These are phyloP conservation scores for Nicotiana undulata DNA, from an alignment of 257 asterid species.

Conservation along the genomic window DNA sequence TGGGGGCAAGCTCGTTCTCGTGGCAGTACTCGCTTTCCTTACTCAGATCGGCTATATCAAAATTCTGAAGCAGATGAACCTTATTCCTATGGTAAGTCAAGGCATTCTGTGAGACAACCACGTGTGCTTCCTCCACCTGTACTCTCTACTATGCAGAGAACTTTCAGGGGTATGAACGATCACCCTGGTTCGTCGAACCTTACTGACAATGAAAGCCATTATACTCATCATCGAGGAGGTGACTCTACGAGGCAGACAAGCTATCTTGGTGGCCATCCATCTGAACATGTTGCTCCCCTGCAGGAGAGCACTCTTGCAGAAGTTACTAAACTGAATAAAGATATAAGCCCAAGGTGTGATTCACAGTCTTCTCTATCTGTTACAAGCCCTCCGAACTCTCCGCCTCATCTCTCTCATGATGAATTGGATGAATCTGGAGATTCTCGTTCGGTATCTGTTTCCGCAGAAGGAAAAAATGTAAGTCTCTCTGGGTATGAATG, in stretches of 20 bases:
- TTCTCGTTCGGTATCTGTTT: conserved; percentile 45
- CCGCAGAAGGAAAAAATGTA: conserved; percentile 35
- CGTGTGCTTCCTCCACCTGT: conserved; percentile 93
- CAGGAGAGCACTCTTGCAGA: conserved; percentile 35
- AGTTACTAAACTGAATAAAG: conserved; percentile 34
- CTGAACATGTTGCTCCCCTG: conserved; percentile 33
- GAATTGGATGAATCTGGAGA: conserved; percentile 87
- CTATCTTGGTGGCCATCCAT: conserved; percentile 46
- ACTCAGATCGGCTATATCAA: conserved; percentile 51
- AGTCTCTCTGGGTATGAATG: conserved; percentile 31
- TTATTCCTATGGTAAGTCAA: conserved; percentile 68
- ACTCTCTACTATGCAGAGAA: conserved; percentile 51
- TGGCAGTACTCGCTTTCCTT: conserved; percentile 39
- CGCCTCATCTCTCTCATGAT: conserved; percentile 91
- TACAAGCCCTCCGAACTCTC: conserved; percentile 92
- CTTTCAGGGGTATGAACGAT: conserved; percentile 36
- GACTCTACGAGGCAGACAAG: conserved; percentile 37
- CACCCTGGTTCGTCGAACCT: conserved; percentile 40
- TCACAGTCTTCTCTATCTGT: conserved; percentile 96
- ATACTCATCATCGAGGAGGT: conserved; percentile 30
- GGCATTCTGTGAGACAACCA: conserved; percentile 88
- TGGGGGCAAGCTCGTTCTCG: conserved; percentile 56
- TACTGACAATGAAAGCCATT: conserved; percentile 31
- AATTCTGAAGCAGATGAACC: conserved; percentile 54
- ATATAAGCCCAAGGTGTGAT: conserved; percentile 51